Percentiles rank a stretch among this genome's conserved stretches.
Conservation (phyloP, 2,329 filamentous ascomycete genomes). For the Dactylellina leptospora region DNA sequence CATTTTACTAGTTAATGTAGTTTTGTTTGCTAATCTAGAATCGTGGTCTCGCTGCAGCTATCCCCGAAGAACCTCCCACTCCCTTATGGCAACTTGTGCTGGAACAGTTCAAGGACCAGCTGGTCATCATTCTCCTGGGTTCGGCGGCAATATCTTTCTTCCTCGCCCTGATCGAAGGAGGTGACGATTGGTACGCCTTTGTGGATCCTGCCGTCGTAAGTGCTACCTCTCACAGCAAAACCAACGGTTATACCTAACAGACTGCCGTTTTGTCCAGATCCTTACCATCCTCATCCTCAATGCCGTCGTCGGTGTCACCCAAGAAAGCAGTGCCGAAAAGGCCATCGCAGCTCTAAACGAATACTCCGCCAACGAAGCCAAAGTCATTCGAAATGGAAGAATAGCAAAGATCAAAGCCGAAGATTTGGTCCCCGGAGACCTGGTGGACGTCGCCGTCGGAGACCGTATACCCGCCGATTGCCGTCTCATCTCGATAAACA, state of each 20-base stretch:
- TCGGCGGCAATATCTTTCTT: slow-evolving; percentile 94
- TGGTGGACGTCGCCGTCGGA: slow-evolving; percentile 86
- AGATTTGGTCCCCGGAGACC: slow-evolving; percentile 92
- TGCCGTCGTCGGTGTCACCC: slow-evolving; percentile 94
- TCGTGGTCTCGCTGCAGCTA: slow-evolving; percentile 64
- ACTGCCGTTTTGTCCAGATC: slow-evolving; percentile 69
- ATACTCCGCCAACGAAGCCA: slow-evolving; percentile 98
- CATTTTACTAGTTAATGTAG: slow-evolving; percentile 10
- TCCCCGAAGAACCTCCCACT: slow-evolving; percentile 90
- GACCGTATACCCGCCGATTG: slow-evolving; percentile 96
- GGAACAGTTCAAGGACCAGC: slow-evolving; percentile 98
- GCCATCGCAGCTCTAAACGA: slow-evolving; percentile 97
- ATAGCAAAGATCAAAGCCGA: slow-evolving; percentile 90
- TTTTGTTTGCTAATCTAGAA: slow-evolving; percentile 56
- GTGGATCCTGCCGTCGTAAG: slow-evolving; percentile 93
- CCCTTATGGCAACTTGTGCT: slow-evolving; percentile 95
- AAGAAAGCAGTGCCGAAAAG: slow-evolving; percentile 98
- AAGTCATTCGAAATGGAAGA: slow-evolving; percentile 84
- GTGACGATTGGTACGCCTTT: slow-evolving; percentile 94
- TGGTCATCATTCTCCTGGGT: slow-evolving; percentile 91
- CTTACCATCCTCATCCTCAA: slow-evolving; percentile 96
- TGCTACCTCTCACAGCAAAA: slow-evolving; percentile 56
- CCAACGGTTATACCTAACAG: neutral
- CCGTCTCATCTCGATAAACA: slow-evolving; percentile 85
- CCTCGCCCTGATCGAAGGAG: slow-evolving; percentile 89